Percentiles rank a stretch among this genome's conserved stretches.
Evolutionary conservation across 1,284 basidiomycete species (phyloP).

Genomic region (Malassezia furfur): DNA sequence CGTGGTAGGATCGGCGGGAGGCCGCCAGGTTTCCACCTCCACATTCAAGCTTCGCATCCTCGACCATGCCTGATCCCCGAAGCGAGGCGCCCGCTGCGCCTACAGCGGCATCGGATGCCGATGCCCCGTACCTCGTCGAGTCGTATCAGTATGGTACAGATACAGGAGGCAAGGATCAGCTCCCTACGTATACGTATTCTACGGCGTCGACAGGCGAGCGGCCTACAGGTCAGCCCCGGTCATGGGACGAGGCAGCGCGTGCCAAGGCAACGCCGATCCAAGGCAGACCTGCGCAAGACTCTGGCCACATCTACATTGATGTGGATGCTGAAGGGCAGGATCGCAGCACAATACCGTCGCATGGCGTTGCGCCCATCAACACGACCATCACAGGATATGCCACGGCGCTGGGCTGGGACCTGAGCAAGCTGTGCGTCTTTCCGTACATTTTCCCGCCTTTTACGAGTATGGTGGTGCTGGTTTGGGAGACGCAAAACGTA

Average conservation of each 20-base stretch:
- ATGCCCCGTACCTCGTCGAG: constrained; percentile 14
- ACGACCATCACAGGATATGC: constrained; percentile 17
- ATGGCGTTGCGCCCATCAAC: constrained; percentile 6
- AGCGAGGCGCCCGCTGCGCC: too few relatives aligned
- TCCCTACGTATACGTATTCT: constrained; percentile 8
- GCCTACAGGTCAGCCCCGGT: background rate
- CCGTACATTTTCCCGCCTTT: constrained; percentile 21
- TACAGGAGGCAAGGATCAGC: background rate
- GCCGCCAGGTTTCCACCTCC: background rate
- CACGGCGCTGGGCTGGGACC: constrained; percentile 12
- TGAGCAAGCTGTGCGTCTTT: constrained; percentile 9
- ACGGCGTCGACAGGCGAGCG: background rate
- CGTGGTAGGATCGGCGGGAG: too few relatives aligned
- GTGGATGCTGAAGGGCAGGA: background rate
- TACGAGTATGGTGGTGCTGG: constrained; percentile 20
- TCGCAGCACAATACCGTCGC: background rate
- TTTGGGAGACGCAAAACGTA: constrained; percentile 27
- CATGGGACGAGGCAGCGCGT: constrained; percentile 18
- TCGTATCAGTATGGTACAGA: constrained; percentile 8
- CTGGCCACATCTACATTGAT: constrained; percentile 10
- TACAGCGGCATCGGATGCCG: constrained; percentile 1
- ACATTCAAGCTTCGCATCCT: background rate
- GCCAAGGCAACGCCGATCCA: constrained; percentile 5
- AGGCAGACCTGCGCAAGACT: background rate
- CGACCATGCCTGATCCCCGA: too few relatives aligned